A percentile compares a stretch with the other conserved stretches of the same genome.
These are phyloP conservation scores for Salvia rosmarinus DNA, from an alignment of 257 asterid species.

Conservation along the genomic window DNA sequence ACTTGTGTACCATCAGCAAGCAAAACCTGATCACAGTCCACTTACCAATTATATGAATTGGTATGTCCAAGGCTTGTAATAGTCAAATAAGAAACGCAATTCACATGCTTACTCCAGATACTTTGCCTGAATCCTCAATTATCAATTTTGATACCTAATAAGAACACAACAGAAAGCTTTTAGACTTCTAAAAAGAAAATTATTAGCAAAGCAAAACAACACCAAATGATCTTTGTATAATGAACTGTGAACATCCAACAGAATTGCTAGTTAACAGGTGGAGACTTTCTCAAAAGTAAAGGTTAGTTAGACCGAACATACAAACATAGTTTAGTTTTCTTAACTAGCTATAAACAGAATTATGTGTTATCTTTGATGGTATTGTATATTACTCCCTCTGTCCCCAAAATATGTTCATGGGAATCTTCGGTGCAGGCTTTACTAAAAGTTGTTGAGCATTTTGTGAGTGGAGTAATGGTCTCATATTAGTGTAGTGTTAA, in stretches of 20 bases:
- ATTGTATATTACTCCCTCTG: no score
- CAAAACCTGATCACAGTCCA: slow-evolving; percentile 61
- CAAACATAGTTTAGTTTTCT: background rate
- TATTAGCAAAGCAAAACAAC: slow-evolving; percentile 14
- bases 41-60: slow-evolving; percentile 29
- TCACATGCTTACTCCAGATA: slow-evolving; percentile 65
- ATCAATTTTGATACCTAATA: slow-evolving; percentile 74
- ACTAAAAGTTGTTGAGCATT: no score
- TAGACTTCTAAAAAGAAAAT: slow-evolving; percentile 19
- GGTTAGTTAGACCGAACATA: slow-evolving; percentile 1
- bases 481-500: no score
- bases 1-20: slow-evolving; percentile 80
- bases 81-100: slow-evolving; percentile 22
- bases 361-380: background rate
- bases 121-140: slow-evolving; percentile 64
- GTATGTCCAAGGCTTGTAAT: slow-evolving; percentile 18
- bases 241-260: slow-evolving; percentile 13
- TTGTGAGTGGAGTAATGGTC: no score
- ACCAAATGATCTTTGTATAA: slow-evolving; percentile 13
- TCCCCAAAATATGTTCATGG: no score
- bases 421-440: no score
- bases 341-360: slow-evolving; percentile 5
- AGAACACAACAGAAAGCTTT: slow-evolving; percentile 27
- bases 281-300: background rate
- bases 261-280: background rate